A percentile compares a stretch with the other conserved stretches of the same genome.
Evolutionary conservation across 2,329 filamentous ascomycete genomes (phyloP).

Genomic region (Colletotrichum simmondsii): DNA sequence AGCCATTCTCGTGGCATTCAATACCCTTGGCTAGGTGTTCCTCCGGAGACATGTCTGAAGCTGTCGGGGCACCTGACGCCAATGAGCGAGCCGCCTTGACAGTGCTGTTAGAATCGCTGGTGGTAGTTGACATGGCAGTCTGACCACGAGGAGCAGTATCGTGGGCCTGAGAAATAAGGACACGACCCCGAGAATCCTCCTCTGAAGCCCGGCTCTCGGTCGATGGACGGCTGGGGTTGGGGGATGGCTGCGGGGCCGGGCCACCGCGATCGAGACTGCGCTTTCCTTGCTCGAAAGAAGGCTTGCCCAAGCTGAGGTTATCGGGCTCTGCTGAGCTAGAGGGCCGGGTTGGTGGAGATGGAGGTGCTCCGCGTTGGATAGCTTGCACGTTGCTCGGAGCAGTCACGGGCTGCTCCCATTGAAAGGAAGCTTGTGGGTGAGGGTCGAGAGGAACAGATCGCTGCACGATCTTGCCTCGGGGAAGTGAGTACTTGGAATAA

Average conservation of each 20-base stretch:
- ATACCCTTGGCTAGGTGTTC: constrained; percentile 93
- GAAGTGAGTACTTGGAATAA: constrained; percentile 86
- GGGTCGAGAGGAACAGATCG: constrained; percentile 71
- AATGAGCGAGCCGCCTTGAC: constrained; percentile 56
- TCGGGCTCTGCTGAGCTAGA: constrained; percentile 65
- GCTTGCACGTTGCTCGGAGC: constrained; percentile 55
- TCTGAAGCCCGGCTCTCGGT: constrained; percentile 59
- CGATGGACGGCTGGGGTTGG: constrained; percentile 57
- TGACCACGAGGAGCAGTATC: constrained; percentile 52
- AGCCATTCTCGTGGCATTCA: constrained; percentile 86
- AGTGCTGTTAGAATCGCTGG: constrained; percentile 67
- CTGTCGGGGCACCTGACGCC: constrained; percentile 62
- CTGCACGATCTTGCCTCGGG: constrained; percentile 83
- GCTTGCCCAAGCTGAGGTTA: constrained; percentile 52
- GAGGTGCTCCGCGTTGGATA: constrained; percentile 60
- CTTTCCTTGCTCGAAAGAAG: constrained; percentile 62
- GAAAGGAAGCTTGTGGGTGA: constrained; percentile 63
- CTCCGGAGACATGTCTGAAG: constrained; percentile 81
- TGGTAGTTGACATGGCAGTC: constrained; percentile 59
- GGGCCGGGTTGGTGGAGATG: constrained; percentile 70
- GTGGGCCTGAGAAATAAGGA: constrained; percentile 49
- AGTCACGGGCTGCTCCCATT: constrained; percentile 69
- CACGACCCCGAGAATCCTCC: constrained; percentile 59
- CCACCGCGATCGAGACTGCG: constrained; percentile 56
- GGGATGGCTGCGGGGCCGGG: constrained; percentile 54